Percentiles rank a stretch among this genome's conserved stretches.
phyloP scores from a whole-genome alignment of 352 stramenopile species.

The Phytopythium montanum region DNA sequence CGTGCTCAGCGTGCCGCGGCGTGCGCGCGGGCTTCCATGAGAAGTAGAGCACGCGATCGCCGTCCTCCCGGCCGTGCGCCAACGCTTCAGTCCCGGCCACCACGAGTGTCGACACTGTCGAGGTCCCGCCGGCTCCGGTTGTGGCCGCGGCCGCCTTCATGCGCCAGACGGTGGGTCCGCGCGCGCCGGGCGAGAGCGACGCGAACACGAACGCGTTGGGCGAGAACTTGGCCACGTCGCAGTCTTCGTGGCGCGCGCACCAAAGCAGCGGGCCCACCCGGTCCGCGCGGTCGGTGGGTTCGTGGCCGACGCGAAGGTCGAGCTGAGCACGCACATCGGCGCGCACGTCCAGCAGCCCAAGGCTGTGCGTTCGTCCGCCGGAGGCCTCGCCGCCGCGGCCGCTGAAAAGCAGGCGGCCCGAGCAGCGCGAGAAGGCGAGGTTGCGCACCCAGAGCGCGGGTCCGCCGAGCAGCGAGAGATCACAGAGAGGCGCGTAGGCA shows the following conservation, averaged over 20 bases:
- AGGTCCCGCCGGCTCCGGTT: not conserved
- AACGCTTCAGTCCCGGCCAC: constrained; percentile 39
- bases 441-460: constrained; percentile 24
- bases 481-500: constrained; percentile 42
- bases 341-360: constrained; percentile 55
- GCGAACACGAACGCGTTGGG: constrained; percentile 67
- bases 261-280: constrained; percentile 18
- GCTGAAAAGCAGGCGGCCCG: constrained; percentile 55
- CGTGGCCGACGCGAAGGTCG: constrained; percentile 2
- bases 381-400: constrained; percentile 9
- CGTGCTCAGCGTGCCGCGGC: constrained; percentile 42
- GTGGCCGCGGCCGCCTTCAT: constrained; percentile 17
- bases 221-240: constrained; percentile 74
- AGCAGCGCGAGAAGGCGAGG: constrained; percentile 63
- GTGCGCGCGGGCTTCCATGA: constrained; percentile 76
- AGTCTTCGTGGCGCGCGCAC: constrained; percentile 5
- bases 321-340: constrained; percentile 10
- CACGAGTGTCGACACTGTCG: not conserved
- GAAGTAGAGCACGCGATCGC: constrained; percentile 68
- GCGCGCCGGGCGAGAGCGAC: constrained; percentile 29
- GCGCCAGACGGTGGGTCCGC: constrained; percentile 54
- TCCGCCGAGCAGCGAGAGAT: constrained; percentile 28
- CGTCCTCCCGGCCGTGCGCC: constrained; percentile 21
- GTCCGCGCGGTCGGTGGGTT: constrained; percentile 4
- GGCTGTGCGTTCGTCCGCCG: not conserved